Evolutionary conservation across 2,329 filamentous ascomycete genomes (phyloP).

Genomic region (Paramyrothecium sp.): DNA sequence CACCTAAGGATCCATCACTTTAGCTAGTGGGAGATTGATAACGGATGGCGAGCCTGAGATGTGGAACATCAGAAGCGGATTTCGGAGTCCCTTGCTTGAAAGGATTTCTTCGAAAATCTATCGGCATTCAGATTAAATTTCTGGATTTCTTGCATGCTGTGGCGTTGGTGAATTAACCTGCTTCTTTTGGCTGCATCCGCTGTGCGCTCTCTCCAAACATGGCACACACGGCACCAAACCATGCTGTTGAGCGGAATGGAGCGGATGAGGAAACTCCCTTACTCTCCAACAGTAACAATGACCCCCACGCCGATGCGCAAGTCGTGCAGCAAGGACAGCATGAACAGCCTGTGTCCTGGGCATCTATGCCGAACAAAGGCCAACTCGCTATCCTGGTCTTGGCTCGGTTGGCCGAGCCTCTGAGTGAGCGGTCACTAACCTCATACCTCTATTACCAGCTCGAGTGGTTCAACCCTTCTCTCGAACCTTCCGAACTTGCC

Average conservation of each 20-base stretch:
- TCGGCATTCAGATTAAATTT: neutral
- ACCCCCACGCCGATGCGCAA: neutral
- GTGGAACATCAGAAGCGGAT: neutral
- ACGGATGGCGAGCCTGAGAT: neutral
- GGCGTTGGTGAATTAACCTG: neutral
- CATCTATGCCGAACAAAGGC: slow-evolving; percentile 18
- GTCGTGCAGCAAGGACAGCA: neutral
- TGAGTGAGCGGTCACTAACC: slow-evolving; percentile 19
- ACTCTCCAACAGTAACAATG: neutral
- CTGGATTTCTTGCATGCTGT: neutral
- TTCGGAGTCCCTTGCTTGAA: too few relatives aligned
- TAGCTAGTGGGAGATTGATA: neutral
- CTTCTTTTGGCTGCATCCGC: neutral
- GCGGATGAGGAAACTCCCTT: neutral
- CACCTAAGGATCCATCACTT: neutral
- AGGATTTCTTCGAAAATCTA: too few relatives aligned
- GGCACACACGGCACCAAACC: neutral
- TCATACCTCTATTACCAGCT: slow-evolving; percentile 13
- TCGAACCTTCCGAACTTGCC: slow-evolving; percentile 9
- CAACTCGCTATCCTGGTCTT: slow-evolving; percentile 23
- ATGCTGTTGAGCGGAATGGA: neutral
- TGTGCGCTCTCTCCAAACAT: neutral
- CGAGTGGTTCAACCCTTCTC: slow-evolving; percentile 1
- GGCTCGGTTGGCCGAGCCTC: slow-evolving; percentile 21
- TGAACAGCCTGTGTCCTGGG: slow-evolving; percentile 10